Evolutionary conservation across 495 filamentous ascomycete genomes (phyloP).

Genomic region (Oidiodendron maius): DNA sequence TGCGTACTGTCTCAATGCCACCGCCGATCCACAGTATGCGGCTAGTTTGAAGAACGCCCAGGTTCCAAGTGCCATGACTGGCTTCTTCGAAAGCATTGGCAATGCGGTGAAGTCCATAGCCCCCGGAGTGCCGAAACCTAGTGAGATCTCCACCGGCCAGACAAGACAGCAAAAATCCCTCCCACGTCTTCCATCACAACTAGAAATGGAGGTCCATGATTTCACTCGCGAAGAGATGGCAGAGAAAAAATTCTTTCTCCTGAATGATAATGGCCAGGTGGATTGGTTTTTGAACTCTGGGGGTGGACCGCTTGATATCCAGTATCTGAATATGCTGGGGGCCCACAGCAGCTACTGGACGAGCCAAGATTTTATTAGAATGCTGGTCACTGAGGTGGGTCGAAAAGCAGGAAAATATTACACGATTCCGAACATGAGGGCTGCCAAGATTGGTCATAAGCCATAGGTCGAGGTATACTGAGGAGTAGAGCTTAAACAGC

Average conservation of each 20-base stretch:
- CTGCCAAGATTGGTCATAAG: conserved; percentile 54
- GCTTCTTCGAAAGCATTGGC: conserved; percentile 61
- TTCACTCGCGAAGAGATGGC: conserved; percentile 90
- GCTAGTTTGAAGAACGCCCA: conserved; percentile 67
- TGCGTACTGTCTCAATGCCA: conserved; percentile 85
- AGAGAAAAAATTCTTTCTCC: conserved; percentile 76
- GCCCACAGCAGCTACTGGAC: conserved; percentile 97
- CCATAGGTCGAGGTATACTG: background rate
- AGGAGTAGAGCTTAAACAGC: no score
- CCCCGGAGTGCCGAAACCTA: conserved; percentile 24
- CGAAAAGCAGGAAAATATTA: conserved; percentile 62
- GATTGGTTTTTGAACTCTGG: conserved; percentile 81
- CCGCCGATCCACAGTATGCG: conserved; percentile 76
- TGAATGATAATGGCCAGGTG: conserved; percentile 95
- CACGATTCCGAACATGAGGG: conserved; percentile 62
- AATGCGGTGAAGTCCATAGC: conserved; percentile 54
- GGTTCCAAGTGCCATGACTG: conserved; percentile 65
- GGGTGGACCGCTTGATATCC: conserved; percentile 79
- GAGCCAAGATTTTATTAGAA: conserved; percentile 74
- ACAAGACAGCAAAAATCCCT: conserved; percentile 28
- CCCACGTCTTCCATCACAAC: conserved; percentile 73
- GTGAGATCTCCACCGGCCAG: conserved; percentile 15
- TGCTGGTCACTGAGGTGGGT: conserved; percentile 84
- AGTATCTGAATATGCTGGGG: conserved; percentile 95
- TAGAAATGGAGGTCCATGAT: conserved; percentile 93